A percentile compares a stretch with the other conserved stretches of the same genome.
These are phyloP conservation scores for Podospora appendiculata DNA, from an alignment of 495 filamentous ascomycete genomes.

Conservation along the genomic window DNA sequence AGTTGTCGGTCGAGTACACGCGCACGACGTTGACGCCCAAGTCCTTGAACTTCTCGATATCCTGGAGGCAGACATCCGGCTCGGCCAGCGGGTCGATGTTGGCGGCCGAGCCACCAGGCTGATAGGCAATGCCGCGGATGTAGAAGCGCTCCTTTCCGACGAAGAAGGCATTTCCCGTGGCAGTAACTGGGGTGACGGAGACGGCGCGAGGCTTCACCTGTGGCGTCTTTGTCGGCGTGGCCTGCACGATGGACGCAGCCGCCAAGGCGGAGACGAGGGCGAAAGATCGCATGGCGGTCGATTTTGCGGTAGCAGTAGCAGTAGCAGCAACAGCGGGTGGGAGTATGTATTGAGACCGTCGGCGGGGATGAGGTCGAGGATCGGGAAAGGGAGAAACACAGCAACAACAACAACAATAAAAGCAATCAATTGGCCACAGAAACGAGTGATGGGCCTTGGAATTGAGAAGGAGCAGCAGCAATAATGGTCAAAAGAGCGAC, in stretches of 20 bases:
- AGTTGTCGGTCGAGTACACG: conserved; percentile 93
- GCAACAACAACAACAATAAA: neutral
- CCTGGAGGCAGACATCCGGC: conserved; percentile 62
- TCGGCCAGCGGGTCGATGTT: conserved; percentile 80
- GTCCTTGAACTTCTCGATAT: conserved; percentile 77
- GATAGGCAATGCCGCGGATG: conserved; percentile 92
- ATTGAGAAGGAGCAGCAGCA: conserved; percentile 3
- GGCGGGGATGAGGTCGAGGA: neutral
- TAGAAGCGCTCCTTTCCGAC: conserved; percentile 79
- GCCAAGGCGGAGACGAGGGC: conserved; percentile 42
- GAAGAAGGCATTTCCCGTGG: conserved; percentile 67
- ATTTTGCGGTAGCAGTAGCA: neutral
- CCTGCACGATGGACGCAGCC: conserved; percentile 46
- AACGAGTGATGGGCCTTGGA: conserved; percentile 3
- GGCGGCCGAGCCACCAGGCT: conserved; percentile 69
- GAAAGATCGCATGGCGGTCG: conserved; percentile 47
- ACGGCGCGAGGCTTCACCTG: conserved; percentile 45
- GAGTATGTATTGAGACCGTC: no score
- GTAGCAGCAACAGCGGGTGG: no score
- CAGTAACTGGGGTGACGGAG: conserved; percentile 31
- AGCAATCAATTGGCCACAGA: neutral
- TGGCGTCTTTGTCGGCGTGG: conserved; percentile 44
- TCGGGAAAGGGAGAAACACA: neutral
- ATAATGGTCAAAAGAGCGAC: conserved; percentile 12
- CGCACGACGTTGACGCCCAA: conserved; percentile 88